These are phyloP conservation scores for Petunia axillaris DNA, from an alignment of 257 asterid genomes.

Conservation along the genomic window DNA sequence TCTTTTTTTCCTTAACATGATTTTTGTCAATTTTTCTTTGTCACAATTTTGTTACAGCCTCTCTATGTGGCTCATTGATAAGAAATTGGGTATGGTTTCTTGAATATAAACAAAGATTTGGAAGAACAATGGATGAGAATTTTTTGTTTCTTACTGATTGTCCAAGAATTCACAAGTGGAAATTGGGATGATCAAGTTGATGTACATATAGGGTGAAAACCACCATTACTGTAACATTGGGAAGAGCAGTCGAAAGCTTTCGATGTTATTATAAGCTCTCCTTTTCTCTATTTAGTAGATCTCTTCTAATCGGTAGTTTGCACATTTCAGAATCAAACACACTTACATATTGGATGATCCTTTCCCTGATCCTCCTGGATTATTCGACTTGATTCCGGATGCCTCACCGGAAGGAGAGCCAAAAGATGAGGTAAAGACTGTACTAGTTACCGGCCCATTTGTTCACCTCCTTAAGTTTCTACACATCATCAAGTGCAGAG, in stretches of 20 bases:
- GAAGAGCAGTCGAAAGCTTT: neutral
- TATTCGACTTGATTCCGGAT: conserved; percentile 74
- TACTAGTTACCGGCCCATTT: neutral
- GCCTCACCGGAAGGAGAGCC: conserved; percentile 98
- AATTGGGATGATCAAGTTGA: too few species aligned
- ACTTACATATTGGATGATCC: conserved; percentile 92
- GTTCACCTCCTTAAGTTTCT: neutral
- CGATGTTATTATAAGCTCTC: conserved; percentile 20
- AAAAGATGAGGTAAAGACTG: conserved; percentile 72
- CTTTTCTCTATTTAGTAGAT: conserved; percentile 23
- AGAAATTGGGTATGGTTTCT: too few species aligned
- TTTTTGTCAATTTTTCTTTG: too few species aligned
- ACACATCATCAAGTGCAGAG: neutral
- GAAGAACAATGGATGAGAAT: too few species aligned
- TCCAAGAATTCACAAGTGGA: too few species aligned
- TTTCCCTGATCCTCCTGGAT: conserved; percentile 81
- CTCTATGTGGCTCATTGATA: too few species aligned
- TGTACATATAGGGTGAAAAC: too few species aligned
- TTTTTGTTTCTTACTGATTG: too few species aligned
- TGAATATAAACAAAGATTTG: too few species aligned
- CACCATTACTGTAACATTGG: too few species aligned
- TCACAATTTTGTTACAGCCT: too few species aligned
- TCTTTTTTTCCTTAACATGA: too few species aligned
- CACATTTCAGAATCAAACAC: conserved; percentile 73
- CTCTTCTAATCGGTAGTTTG: conserved; percentile 29